Percentiles rank a stretch among this genome's conserved stretches.
phyloP scores from a whole-genome alignment of 352 stramenopile genomes.

The Globisporangium takayamanum region DNA sequence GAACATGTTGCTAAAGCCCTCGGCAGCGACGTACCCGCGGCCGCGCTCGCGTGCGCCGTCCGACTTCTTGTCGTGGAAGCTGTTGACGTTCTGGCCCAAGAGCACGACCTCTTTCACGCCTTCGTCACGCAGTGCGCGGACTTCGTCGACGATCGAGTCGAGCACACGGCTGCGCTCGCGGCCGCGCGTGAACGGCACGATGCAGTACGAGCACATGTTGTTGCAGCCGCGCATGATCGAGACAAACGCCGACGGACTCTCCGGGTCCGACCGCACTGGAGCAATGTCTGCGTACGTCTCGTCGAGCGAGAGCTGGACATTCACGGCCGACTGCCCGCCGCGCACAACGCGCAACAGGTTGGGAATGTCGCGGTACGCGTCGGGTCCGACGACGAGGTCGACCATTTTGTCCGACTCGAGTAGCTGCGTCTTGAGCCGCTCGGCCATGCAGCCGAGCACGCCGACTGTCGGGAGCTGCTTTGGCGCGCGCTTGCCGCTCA shows the following conservation, averaged over 20 bases:
- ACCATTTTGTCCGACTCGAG: constrained; percentile 93
- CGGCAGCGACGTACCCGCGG: constrained; percentile 78
- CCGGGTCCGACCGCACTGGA: constrained; percentile 85
- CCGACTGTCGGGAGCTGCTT: constrained; percentile 83
- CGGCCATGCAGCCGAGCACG: constrained; percentile 99
- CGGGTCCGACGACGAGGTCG: constrained; percentile 97
- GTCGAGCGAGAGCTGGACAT: constrained; percentile 95
- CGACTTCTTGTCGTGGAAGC: constrained; percentile 94
- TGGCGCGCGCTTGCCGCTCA: constrained; percentile 44
- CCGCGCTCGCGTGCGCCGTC: constrained; percentile 57
- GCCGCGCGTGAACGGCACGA: constrained; percentile 98
- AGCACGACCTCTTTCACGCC: constrained; percentile 97
- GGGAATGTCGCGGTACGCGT: constrained; percentile 98
- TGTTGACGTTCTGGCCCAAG: constrained; percentile 99
- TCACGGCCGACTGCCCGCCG: constrained; percentile 76
- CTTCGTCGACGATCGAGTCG: constrained; percentile 93
- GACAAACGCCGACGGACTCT: constrained; percentile 92
- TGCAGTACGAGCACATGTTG: constrained; percentile 99
- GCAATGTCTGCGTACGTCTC: constrained; percentile 99
- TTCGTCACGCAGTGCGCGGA: constrained; percentile 79
- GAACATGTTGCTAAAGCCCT: constrained; percentile 95
- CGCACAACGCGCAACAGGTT: constrained; percentile 88
- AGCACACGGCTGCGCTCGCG: constrained; percentile 92
- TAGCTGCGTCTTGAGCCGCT: constrained; percentile 96
- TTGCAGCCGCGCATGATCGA: constrained; percentile 99